Conservation (phyloP, 495 filamentous ascomycete genomes). For the Trichoderma gamsii region DNA sequence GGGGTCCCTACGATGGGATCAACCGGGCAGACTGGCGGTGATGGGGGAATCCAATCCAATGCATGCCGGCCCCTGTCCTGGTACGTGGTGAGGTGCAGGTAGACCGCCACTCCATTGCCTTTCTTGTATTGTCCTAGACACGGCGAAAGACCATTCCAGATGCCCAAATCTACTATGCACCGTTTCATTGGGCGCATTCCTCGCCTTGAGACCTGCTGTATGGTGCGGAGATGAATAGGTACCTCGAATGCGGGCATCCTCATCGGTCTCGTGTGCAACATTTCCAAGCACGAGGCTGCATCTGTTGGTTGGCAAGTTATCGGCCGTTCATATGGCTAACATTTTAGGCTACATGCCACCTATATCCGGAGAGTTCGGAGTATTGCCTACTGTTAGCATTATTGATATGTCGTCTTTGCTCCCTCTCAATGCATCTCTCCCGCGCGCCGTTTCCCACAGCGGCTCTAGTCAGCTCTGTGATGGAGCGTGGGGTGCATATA, state of each 20-base stretch:
- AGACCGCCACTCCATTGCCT: not conserved
- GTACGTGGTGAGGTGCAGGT: not conserved
- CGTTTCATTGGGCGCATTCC: not conserved
- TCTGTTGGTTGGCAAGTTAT: no score
- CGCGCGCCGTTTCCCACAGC: not conserved
- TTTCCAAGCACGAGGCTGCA: no score
- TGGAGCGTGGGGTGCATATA: constrained; percentile 1
- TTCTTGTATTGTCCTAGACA: not conserved
- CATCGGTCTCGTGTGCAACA: no score
- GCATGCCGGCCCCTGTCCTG: not conserved
- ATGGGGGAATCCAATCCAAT: constrained; percentile 8
- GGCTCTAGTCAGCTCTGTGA: not conserved
- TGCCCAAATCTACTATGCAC: not conserved
- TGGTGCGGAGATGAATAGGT: not conserved
- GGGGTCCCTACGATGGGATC: not conserved
- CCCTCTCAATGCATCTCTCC: not conserved
- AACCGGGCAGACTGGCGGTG: constrained; percentile 6
- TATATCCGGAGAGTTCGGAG: no score
- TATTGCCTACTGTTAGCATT: not conserved
- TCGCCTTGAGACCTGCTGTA: not conserved
- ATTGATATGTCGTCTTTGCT: not conserved
- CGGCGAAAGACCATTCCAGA: not conserved
- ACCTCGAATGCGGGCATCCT: no score
- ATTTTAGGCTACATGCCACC: no score
- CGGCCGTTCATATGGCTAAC: no score